phyloP scores from a whole-genome alignment of 441 rosid genomes.

The Adansonia madagascariensis region DNA sequence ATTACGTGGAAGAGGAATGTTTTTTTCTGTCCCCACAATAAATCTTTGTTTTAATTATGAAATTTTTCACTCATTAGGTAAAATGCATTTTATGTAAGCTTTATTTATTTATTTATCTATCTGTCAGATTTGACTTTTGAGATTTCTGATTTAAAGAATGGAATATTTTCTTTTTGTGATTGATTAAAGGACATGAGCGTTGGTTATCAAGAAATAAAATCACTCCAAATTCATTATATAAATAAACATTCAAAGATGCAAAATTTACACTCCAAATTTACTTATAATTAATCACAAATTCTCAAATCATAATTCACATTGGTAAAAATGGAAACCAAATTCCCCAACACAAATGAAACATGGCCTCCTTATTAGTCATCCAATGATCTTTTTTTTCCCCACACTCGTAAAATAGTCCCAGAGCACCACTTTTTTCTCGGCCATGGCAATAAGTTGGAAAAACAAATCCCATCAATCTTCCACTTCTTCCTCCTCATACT shows the following conservation, averaged over 20 bases:
- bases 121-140: neutral
- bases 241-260: neutral
- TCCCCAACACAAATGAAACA: conserved; percentile 11
- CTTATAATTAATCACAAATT: neutral
- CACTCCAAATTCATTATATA: neutral
- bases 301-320: conserved; percentile 7
- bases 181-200: neutral
- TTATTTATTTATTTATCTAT: too few relatives aligned
- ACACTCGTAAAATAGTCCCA: neutral
- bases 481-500: conserved; percentile 22
- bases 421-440: neutral
- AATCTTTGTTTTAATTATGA: too few relatives aligned
- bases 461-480: neutral
- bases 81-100: neutral
- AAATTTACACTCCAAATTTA: conserved; percentile 13
- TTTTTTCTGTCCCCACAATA: too few relatives aligned
- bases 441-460: neutral
- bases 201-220: neutral
- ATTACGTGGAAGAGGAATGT: too few relatives aligned
- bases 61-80: too few relatives aligned
- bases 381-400: too few relatives aligned
- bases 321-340: neutral
- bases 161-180: neutral
- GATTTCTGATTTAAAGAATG: neutral
- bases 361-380: conserved; percentile 16